These are phyloP conservation scores for Climacium dendroides DNA, from an alignment of 225 moss, liverwort and hornwort species.

Conservation along the genomic window DNA sequence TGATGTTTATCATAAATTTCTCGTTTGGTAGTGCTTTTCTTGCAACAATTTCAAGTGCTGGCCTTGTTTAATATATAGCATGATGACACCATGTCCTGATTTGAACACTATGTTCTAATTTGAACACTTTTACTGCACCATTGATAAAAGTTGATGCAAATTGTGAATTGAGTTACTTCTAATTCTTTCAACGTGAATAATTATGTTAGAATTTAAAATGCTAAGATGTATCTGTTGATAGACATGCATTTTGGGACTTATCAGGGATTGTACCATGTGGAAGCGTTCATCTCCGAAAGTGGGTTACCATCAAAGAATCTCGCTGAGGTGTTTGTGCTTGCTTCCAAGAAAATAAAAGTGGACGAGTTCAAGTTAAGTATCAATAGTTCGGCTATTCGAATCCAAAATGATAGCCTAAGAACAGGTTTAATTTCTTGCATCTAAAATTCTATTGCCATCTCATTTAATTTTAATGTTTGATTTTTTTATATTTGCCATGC, in stretches of 20 bases:
- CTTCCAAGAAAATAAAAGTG: not conserved
- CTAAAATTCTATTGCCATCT: not conserved
- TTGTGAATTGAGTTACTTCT: too few relatives aligned
- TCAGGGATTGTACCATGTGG: not conserved
- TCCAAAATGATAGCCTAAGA: not conserved
- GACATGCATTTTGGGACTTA: not conserved
- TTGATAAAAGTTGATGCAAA: not conserved
- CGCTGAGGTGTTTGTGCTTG: not conserved
- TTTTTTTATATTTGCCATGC: too few relatives aligned
- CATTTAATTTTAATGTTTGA: not conserved
- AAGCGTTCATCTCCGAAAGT: not conserved
- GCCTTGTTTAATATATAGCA: not conserved
- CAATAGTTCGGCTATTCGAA: not conserved
- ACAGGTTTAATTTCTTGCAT: not conserved
- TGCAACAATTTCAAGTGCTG: not conserved
- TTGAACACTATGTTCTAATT: too few relatives aligned
- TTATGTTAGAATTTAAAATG: not conserved
- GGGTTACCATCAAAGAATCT: not conserved
- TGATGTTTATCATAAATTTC: too few relatives aligned
- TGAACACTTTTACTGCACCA: accelerated
- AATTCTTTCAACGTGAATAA: not conserved
- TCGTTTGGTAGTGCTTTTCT: not conserved
- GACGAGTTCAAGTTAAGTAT: not conserved
- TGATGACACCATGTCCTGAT: not conserved
- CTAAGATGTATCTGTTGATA: not conserved